A percentile compares a stretch with the other conserved stretches of the same genome.
These are phyloP conservation scores for Salix exigua DNA, from an alignment of 345 rosid species.

Conservation along the genomic window DNA sequence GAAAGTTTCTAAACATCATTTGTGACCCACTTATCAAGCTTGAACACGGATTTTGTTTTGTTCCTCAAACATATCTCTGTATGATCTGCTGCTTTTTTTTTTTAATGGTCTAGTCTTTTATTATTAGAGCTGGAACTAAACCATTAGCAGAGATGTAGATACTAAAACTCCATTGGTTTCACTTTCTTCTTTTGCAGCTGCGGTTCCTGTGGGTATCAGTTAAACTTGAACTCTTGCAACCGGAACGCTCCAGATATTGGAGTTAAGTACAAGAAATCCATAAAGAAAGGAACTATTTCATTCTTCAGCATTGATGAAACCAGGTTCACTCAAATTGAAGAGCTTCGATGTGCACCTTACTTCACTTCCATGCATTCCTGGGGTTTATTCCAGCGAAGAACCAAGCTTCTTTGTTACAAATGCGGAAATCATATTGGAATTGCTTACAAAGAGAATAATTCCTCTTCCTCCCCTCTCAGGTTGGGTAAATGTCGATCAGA, in stretches of 20 bases:
- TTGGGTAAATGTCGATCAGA: neutral
- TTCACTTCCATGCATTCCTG: neutral
- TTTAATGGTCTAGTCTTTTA: too few species aligned
- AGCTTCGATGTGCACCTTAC: neutral
- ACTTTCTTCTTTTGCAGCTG: neutral
- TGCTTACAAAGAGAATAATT: neutral
- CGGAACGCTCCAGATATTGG: neutral
- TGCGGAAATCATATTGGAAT: neutral
- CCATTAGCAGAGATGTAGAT: too few species aligned
- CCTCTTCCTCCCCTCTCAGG: neutral
- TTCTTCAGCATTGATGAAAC: neutral
- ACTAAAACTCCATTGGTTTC: neutral
- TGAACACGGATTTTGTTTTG: neutral
- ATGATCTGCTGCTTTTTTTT: neutral
- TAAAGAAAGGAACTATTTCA: neutral
- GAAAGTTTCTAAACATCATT: neutral
- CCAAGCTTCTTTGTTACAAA: neutral
- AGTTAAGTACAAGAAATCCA: neutral
- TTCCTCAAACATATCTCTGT: neutral
- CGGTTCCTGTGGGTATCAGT: neutral
- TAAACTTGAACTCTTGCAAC: neutral
- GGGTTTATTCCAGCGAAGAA: neutral
- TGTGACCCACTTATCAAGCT: neutral
- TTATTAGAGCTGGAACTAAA: too few species aligned
- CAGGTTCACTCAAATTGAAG: neutral